Evolutionary conservation across 2,329 filamentous ascomycete species (phyloP).

Genomic region (Lojkania enalia): DNA sequence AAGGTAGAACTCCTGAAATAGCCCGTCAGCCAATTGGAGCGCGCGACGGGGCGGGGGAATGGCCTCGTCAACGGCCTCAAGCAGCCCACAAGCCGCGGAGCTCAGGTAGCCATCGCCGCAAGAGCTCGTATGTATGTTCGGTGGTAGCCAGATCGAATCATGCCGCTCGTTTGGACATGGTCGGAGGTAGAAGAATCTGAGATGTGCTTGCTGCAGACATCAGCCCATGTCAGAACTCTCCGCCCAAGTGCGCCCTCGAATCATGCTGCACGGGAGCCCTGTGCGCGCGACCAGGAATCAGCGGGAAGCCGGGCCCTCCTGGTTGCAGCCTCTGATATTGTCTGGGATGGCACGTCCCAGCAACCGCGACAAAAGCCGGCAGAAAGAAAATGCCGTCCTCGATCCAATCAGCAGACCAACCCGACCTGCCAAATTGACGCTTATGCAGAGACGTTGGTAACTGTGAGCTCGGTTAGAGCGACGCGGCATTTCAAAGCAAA

Average conservation of each 20-base stretch:
- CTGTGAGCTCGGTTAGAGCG: conserved; percentile 38
- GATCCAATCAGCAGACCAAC: conserved; percentile 30
- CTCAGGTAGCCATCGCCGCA: conserved; percentile 18
- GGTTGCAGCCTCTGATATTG: conserved; percentile 26
- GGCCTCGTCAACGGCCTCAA: conserved; percentile 11
- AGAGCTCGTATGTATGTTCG: conserved; percentile 19
- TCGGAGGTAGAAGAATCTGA: conserved; percentile 22
- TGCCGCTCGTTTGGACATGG: conserved; percentile 34
- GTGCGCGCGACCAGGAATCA: conserved; percentile 29
- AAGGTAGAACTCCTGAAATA: conserved; percentile 18
- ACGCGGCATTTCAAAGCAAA: conserved; percentile 38
- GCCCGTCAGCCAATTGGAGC: conserved; percentile 15
- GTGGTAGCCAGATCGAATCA: conserved; percentile 29
- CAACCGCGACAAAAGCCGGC: conserved; percentile 37
- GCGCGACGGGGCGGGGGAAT: conserved; percentile 9
- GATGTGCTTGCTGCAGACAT: conserved; percentile 35
- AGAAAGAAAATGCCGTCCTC: conserved; percentile 22
- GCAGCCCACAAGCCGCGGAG: conserved; percentile 22
- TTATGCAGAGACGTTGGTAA: conserved; percentile 45
- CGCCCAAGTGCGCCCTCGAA: conserved; percentile 36
- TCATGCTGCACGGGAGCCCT: conserved; percentile 23
- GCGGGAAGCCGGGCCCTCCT: conserved; percentile 37
- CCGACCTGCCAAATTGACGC: conserved; percentile 36
- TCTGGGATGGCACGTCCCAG: conserved; percentile 36
- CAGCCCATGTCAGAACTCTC: conserved; percentile 42